Conservation (phyloP, 139 green algal genomes). For the Spirogloea muscicola region DNA sequence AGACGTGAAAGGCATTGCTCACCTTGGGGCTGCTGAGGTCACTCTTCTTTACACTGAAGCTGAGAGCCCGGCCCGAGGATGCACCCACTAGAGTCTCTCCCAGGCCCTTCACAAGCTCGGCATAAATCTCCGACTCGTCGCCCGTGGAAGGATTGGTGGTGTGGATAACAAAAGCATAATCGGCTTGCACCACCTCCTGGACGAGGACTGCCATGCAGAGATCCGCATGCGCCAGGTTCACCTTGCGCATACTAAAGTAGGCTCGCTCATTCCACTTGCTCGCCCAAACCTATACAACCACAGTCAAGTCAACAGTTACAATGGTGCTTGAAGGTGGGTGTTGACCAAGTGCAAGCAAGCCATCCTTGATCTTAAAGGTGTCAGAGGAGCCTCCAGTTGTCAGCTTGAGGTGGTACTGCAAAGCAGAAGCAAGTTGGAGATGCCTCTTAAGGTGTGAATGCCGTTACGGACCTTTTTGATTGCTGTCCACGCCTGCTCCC, state of each 20-base stretch:
- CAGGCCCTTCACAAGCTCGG: conserved; percentile 90
- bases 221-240: conserved; percentile 58
- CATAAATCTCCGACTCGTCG: conserved; percentile 83
- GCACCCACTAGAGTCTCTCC: conserved; percentile 93
- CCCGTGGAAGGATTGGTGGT: conserved; percentile 85
- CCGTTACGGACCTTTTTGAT: conserved; percentile 24
- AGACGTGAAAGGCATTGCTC: background rate
- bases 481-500: conserved; percentile 55
- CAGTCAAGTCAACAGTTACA: conserved; percentile 50
- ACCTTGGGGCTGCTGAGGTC: background rate
- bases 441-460: background rate
- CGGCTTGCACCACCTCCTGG: conserved; percentile 76
- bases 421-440: no score
- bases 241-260: conserved; percentile 72
- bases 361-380: no score
- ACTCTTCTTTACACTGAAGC: conserved; percentile 52
- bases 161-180: conserved; percentile 99
- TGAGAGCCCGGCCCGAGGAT: conserved; percentile 80
- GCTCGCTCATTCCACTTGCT: conserved; percentile 97
- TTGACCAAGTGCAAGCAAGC: no score
- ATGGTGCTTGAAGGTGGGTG: no score
- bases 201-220: conserved; percentile 97
- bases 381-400: no score
- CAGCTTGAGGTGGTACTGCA: no score
- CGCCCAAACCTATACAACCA: conserved; percentile 84